Base-by-base conservation (phyloP, 2,329 filamentous ascomycete species). In the Trichocomaceae sp. region DNA sequence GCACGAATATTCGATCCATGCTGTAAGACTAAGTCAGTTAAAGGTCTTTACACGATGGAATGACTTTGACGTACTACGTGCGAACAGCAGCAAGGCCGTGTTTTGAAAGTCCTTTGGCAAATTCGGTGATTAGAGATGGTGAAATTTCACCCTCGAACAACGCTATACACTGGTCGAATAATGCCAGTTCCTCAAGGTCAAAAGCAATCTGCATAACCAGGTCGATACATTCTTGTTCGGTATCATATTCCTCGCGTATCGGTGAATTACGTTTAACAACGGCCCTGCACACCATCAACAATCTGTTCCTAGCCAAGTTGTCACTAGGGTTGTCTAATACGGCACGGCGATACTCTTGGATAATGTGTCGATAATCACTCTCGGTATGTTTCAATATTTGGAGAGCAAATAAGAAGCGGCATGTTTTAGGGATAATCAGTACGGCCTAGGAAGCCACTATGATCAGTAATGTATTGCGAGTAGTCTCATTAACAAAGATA, bases 371-470 rank as follows among this genome's bases (percentile, higher is more conserved):
- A 31, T 39, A 5, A 22, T 49, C 20, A 3, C 33, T 35, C 20
- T 31, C 17, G 5, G 31, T n/a, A 2, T 39, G n/a, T 44, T 47
- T 52, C 39, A 50, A 12, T 7, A 12, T 17, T 22, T 57, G 46
- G 7, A 57, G 23, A 23, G 37, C 39, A 47, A 57, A 57, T 5
- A 44, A 3, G 23, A 54, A 44, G 15, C 19, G 23, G 23, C 50
- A 53, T 22, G n/a, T 15, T 3, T 23, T 47, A 22, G 55, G 51
- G 7, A 57, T 46, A 13, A 57, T 54, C 19, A 57, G 42, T 47
- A 26, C n/a, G 22, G 35, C 51, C 51, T 52, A 23, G 15, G 13
- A 47, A n/a, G 23, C 4, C 23, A 26, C 23, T 26, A 26, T 46
- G 13, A 42, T 5, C 9, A 50, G n/a, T 23, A 22, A 13, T 44